Evolutionary conservation across 331 rosid species (phyloP).

Genomic region (Dryas integrifolia): DNA sequence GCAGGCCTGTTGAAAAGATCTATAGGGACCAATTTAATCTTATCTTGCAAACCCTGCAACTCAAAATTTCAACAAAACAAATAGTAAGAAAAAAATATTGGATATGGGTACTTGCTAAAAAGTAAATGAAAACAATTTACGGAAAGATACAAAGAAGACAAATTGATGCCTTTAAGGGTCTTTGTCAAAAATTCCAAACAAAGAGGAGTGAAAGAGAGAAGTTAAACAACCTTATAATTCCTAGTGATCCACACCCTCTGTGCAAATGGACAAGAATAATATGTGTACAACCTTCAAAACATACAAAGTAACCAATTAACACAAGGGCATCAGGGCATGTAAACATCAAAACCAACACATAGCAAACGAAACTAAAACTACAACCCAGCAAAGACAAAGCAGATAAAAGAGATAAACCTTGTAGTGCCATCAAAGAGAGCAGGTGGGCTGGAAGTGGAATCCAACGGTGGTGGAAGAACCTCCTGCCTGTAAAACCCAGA

Average conservation of each 20-base stretch:
- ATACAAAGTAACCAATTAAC: neutral
- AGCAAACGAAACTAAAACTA: neutral
- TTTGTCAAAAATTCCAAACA: neutral
- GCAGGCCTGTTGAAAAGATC: conserved; percentile 34
- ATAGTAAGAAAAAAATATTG: neutral
- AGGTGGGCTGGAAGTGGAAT: conserved; percentile 61
- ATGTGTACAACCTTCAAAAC: conserved; percentile 26
- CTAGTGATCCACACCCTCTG: conserved; percentile 28
- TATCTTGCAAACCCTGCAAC: conserved; percentile 36
- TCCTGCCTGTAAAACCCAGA: conserved; percentile 27
- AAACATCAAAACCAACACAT: too few relatives aligned
- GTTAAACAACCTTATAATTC: conserved; percentile 13
- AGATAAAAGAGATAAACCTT: conserved; percentile 40
- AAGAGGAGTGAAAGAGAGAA: neutral
- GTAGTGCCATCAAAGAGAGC: conserved; percentile 83
- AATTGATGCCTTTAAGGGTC: neutral
- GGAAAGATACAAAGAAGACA: neutral
- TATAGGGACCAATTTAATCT: conserved; percentile 37
- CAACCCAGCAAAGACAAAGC: neutral
- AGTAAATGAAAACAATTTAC: neutral
- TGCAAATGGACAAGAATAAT: conserved; percentile 21
- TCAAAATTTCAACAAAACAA: neutral
- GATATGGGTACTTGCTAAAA: neutral
- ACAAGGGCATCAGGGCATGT: neutral
- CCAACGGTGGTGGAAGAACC: conserved; percentile 45